Conservation (phyloP, 2,329 filamentous ascomycete species). For the Sphaerostilbella broomeana region DNA sequence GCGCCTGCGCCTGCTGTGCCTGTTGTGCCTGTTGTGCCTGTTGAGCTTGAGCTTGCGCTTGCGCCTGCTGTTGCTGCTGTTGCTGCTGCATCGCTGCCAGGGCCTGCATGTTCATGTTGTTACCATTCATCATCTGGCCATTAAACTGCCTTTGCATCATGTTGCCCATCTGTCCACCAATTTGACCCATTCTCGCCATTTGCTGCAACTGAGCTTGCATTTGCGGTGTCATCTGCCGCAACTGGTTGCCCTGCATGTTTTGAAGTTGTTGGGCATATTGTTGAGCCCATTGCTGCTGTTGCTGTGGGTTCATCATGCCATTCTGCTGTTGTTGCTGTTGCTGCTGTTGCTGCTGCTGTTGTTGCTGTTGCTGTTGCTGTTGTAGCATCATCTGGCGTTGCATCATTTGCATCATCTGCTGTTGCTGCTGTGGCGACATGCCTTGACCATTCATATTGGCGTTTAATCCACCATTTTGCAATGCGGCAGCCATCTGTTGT, state of each 20-base stretch:
- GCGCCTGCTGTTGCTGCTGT: slow-evolving; percentile 26
- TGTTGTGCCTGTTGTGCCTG: slow-evolving; percentile 26
- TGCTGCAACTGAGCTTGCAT: slow-evolving; percentile 34
- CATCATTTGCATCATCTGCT: slow-evolving; percentile 31
- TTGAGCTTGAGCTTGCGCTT: slow-evolving; percentile 32
- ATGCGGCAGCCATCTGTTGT: slow-evolving; percentile 37
- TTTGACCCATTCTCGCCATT: slow-evolving; percentile 29
- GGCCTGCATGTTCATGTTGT: slow-evolving; percentile 34
- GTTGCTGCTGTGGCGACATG: slow-evolving; percentile 31
- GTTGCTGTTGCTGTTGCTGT: slow-evolving; percentile 33
- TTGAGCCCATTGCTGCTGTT: slow-evolving; percentile 37
- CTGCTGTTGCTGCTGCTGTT: slow-evolving; percentile 28
- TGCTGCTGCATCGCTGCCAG: slow-evolving; percentile 31
- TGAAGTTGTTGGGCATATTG: slow-evolving; percentile 39
- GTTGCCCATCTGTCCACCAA: slow-evolving; percentile 30
- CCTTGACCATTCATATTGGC: slow-evolving; percentile 30
- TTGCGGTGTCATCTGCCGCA: slow-evolving; percentile 31
- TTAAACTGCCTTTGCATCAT: slow-evolving; percentile 32
- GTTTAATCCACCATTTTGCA: slow-evolving; percentile 33
- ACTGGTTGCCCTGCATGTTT: slow-evolving; percentile 32
- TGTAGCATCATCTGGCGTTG: slow-evolving; percentile 34
- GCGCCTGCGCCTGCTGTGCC: slow-evolving; percentile 27
- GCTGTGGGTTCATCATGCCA: slow-evolving; percentile 36
- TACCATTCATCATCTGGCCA: slow-evolving; percentile 36
- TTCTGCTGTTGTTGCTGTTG: slow-evolving; percentile 27